phyloP scores from a whole-genome alignment of 805 yeast species.

The Zygosaccharomyces kombuchaensis region DNA sequence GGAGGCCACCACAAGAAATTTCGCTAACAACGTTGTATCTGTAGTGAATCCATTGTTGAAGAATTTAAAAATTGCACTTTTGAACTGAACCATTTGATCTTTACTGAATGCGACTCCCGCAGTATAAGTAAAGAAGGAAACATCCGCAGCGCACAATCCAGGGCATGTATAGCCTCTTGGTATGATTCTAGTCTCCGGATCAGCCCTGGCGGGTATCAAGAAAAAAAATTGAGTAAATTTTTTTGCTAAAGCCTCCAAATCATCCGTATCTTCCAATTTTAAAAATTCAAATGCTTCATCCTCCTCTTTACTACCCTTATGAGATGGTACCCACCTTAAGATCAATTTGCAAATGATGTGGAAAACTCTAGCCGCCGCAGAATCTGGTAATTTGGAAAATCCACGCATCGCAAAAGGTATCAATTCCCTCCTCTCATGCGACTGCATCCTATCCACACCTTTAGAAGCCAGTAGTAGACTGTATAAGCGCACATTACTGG shows the following conservation, averaged over 20 bases:
- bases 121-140: slow-evolving; percentile 58
- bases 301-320: slow-evolving; percentile 43
- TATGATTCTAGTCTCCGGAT: slow-evolving; percentile 33
- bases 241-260: slow-evolving; percentile 43
- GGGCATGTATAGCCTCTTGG: slow-evolving; percentile 51
- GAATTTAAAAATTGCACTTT: slow-evolving; percentile 37
- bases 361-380: slow-evolving; percentile 55
- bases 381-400: slow-evolving; percentile 38
- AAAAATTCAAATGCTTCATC: slow-evolving; percentile 35
- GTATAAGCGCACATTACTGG: slow-evolving; percentile 53
- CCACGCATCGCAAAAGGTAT: slow-evolving; percentile 47
- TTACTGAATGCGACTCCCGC: slow-evolving; percentile 61
- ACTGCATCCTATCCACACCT: slow-evolving; percentile 54
- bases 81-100: slow-evolving; percentile 42
- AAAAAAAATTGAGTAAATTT: slow-evolving; percentile 55
- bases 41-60: slow-evolving; percentile 38
- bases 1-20: slow-evolving; percentile 59
- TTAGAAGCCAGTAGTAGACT: slow-evolving; percentile 62
- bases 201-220: slow-evolving; percentile 44
- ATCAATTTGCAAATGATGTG: slow-evolving; percentile 55
- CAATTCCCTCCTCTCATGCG: slow-evolving; percentile 37
- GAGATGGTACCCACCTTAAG: slow-evolving; percentile 46
- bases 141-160: slow-evolving; percentile 57
- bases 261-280: slow-evolving; percentile 37
- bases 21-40: slow-evolving; percentile 35